Evolutionary conservation across 179 eudicot species (phyloP), one percentile per base, ranked within the genome.

Genomic region (Gypsophila paniculata): DNA sequence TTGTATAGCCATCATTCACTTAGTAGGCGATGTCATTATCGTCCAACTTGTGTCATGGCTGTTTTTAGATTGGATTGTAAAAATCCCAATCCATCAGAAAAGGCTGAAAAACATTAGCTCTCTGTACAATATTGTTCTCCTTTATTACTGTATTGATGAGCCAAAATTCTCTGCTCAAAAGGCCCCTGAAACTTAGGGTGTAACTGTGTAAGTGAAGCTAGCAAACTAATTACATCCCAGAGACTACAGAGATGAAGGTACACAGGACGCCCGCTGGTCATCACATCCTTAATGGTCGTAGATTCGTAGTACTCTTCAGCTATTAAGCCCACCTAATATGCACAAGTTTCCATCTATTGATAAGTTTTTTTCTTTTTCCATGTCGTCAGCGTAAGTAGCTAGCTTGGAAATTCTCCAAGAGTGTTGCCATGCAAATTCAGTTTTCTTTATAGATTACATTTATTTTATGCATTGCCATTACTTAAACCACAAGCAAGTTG

Each of bases 41-140:
- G 70, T 55, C 69, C 68, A 34, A 52, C 34, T 44, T 22, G 18
- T 44, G 69, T 13, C 69, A 29, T 29, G 34, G 32, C 46, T 46
- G 8, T 23, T 38, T 36, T 44, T 22, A 44, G 25, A 65, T 21
- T 67, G 21, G 70, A 25, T 13, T 67, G 10, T 49, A 15, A 29
- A 29, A 29, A 29, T 29, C 34, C 1, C 38, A 32, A 46, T 14
- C 25, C 15, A 46, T 44, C 36, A 39, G 29, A 39, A 19, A 39
- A 44, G 69, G 32, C 23, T 18, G 8, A 48, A 17, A 23, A 66
- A 66, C 53, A 19, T 25, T 44, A 44, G 52, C 44, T 18, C 51
- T 42, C 17, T 32, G 5, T 65, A 66, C 57, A 44, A 44, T 22
- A 19, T 36, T 4, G 26, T 8, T 17, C 53, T 17, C 42, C 53